Evolutionary conservation across 2,329 filamentous ascomycete genomes (phyloP), one percentile per base, ranked within the genome.

Genomic region (Cladosporium halotolerans): DNA sequence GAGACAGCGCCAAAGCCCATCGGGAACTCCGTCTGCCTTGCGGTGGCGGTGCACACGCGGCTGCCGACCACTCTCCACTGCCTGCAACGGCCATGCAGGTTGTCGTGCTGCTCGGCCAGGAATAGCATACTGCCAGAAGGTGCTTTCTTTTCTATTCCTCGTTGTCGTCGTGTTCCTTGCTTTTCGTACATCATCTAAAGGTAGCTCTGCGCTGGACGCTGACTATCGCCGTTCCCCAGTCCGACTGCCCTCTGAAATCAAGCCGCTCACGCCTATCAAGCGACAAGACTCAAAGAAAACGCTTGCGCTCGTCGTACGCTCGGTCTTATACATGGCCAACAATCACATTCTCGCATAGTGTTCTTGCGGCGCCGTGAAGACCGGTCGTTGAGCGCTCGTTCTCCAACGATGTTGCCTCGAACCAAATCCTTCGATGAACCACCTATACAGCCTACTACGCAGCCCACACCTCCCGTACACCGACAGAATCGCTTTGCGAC

Each of bases 171-270:
- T 41, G 38, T 46, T 34, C 19, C 23, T 36, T 19, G 19, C 33
- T 50, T 41, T 28, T 39, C 36, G n/a, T 39, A 16, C 36, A 39
- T 16, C 16, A 3, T 14, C n/a, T 14, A 14, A 14, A 39, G 36
- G 36, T 53, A 6, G 44, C 9, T 40, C 33, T 33, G 58, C 60
- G 60, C 60, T 58, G 60, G 59, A 52, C 60, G 60, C 60, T 61
- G 54, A 61, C 59, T 54, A 53, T 31, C 14, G 34, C 48, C 13
- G 7, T 53, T 45, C 13, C 14, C 9, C 39, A 49, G 18, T 49
- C 41, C 41, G 36, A 32, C 45, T 41, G 19, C 7, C 45, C 45
- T n/a, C 32, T 9, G 18, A 52, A 34, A 13, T 36, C 36, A 48
- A 47, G 45, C 49, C 39, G 33, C 40, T n/a, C 13, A 49, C 38